Conservation (phyloP, 139 green algal species). For the Tetradesmus lagerheimii region DNA sequence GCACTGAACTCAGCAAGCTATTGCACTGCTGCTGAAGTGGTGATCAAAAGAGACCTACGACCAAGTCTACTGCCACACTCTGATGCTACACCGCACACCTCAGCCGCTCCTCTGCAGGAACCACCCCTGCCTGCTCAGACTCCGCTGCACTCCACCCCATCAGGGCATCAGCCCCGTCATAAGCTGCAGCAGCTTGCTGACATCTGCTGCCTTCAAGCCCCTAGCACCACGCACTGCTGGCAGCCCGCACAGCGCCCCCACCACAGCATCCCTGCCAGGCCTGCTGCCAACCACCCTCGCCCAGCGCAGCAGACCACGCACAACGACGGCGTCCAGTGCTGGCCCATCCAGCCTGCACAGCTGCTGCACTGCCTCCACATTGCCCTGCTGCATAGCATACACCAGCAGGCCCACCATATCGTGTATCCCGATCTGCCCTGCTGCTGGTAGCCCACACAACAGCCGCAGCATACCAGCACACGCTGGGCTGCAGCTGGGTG, state of each 20-base stretch:
- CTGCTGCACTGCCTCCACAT: background rate
- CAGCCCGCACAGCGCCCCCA: background rate
- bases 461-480: background rate
- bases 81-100: background rate
- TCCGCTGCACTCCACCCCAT: background rate
- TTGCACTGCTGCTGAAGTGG: no score
- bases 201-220: background rate
- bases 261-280: slow-evolving; percentile 3
- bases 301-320: background rate
- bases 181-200: background rate
- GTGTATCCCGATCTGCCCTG: background rate
- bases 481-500: background rate
- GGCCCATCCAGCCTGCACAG: background rate
- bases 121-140: background rate
- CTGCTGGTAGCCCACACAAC: background rate
- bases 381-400: background rate
- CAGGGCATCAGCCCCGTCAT: background rate
- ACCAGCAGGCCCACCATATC: background rate
- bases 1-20: no score
- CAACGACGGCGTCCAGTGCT: background rate
- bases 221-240: background rate
- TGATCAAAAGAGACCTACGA: no score
- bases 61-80: no score
- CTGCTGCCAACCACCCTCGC: background rate
- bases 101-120: background rate